These are phyloP conservation scores for Gnomoniopsis smithogilvyi DNA, from an alignment of 2,329 filamentous ascomycete genomes.

Conservation along the genomic window DNA sequence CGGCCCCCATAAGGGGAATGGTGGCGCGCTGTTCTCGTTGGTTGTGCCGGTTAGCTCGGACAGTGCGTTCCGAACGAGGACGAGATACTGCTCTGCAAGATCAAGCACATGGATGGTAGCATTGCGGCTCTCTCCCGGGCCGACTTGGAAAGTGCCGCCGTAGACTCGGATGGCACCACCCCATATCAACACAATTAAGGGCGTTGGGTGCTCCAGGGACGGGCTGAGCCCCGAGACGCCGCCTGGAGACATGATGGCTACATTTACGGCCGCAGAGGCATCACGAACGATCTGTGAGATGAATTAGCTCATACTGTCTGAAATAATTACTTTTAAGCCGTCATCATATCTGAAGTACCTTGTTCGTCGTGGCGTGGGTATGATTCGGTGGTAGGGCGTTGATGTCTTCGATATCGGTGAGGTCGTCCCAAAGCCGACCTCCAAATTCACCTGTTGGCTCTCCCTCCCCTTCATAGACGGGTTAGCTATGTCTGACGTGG, in stretches of 20 bases:
- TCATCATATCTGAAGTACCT: not conserved
- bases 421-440: constrained; percentile 19
- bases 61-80: constrained; percentile 16
- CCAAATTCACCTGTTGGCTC: constrained; percentile 7
- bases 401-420: constrained; percentile 17
- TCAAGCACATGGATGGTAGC: constrained; percentile 17
- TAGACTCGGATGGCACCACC: constrained; percentile 8
- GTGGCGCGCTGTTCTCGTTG: not conserved
- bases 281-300: constrained; percentile 7
- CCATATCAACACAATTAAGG: constrained; percentile 7
- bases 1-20: constrained; percentile 14
- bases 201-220: constrained; percentile 4
- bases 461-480: not conserved
- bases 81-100: constrained; percentile 15
- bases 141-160: constrained; percentile 16
- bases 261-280: constrained; percentile 9
- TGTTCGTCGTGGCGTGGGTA: constrained; percentile 18
- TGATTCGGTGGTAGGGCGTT: constrained; percentile 1
- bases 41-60: not conserved
- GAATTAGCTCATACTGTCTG: not conserved
- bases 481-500: not conserved
- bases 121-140: constrained; percentile 14
- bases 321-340: not conserved
- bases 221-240: constrained; percentile 12
- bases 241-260: constrained; percentile 18